Percentiles rank a stretch among this genome's conserved stretches.
phyloP scores from a whole-genome alignment of 2,329 filamentous ascomycete genomes.

The Fusarium pininemorale region DNA sequence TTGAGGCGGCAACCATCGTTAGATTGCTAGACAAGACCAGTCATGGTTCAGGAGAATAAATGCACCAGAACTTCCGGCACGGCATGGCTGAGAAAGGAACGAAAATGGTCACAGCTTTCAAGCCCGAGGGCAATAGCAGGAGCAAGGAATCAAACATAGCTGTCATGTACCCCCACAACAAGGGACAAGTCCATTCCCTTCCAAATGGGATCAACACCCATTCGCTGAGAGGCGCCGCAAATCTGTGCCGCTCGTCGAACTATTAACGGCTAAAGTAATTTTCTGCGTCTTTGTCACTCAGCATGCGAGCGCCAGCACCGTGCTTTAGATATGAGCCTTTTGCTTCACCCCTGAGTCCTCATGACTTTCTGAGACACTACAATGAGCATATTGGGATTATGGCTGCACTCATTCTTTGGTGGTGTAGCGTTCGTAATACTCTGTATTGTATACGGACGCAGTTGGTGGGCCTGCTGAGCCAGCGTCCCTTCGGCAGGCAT shows the following conservation, averaged over 20 bases:
- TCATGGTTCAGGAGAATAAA: constrained; percentile 8
- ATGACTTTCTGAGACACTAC: constrained; percentile 20
- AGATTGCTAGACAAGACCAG: constrained; percentile 17
- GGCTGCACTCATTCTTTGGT: neutral
- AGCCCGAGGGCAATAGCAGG: neutral
- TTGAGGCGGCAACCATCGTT: constrained; percentile 31
- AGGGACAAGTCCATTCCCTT: constrained; percentile 28
- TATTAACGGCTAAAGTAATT: constrained; percentile 20
- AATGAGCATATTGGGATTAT: neutral
- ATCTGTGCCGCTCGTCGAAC: constrained; percentile 26
- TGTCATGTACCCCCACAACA: constrained; percentile 25
- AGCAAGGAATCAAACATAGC: constrained; percentile 3
- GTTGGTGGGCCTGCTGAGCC: neutral
- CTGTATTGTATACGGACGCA: neutral
- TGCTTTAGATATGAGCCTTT: constrained; percentile 7
- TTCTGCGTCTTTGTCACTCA: constrained; percentile 6
- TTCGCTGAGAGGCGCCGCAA: constrained; percentile 27
- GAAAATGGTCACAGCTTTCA: constrained; percentile 13
- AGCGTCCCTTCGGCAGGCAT: constrained; percentile 2
- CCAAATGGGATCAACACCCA: constrained; percentile 39
- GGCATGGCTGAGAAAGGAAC: constrained; percentile 5
- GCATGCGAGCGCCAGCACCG: constrained; percentile 4
- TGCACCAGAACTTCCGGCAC: constrained; percentile 5
- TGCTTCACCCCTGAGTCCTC: neutral
- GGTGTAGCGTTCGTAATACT: neutral